A percentile compares a stretch with the other conserved stretches of the same genome.
phyloP scores from a whole-genome alignment of 768 basidiomycete species.

The Termitomyces titanicus region DNA sequence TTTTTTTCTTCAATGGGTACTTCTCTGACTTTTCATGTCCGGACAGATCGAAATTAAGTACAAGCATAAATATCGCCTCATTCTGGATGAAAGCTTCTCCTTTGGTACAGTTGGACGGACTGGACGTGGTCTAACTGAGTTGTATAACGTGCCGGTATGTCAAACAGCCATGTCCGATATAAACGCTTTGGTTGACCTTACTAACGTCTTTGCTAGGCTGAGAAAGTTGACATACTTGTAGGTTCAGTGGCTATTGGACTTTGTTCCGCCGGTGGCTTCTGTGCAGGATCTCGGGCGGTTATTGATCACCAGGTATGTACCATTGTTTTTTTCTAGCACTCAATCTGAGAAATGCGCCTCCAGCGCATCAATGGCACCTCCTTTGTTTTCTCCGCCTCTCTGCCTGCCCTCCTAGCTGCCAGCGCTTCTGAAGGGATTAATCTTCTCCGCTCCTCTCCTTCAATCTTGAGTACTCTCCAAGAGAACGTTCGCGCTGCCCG shows the following conservation, averaged over 20 bases:
- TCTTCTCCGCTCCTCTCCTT: slow-evolving; percentile 71
- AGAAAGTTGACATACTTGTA: slow-evolving; percentile 92
- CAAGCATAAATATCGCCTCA: slow-evolving; percentile 93
- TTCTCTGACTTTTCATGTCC: neutral
- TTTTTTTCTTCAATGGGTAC: neutral
- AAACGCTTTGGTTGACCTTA: neutral
- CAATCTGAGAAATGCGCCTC: neutral
- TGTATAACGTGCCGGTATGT: slow-evolving; percentile 88
- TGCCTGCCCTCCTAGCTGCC: slow-evolving; percentile 87
- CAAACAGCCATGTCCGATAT: neutral
- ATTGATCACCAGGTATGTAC: slow-evolving; percentile 78
- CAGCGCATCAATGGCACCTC: slow-evolving; percentile 94
- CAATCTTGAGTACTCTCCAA: slow-evolving; percentile 71
- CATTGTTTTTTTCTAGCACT: neutral
- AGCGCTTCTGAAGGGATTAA: slow-evolving; percentile 84
- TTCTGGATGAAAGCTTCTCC: slow-evolving; percentile 91
- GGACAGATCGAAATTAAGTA: slow-evolving; percentile 86
- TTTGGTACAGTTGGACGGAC: slow-evolving; percentile 92
- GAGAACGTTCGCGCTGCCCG: slow-evolving; percentile 80
- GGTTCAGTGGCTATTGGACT: slow-evolving; percentile 87
- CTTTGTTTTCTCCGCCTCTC: slow-evolving; percentile 94
- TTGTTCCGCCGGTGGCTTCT: slow-evolving; percentile 88
- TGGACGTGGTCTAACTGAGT: slow-evolving; percentile 91
- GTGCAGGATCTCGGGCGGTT: slow-evolving; percentile 80
- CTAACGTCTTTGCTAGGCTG: slow-evolving; percentile 45